Evolutionary conservation across 148 eudicot species (phyloP), one percentile per base, ranked within the genome.

Genomic region (Nepenthes gracilis): DNA sequence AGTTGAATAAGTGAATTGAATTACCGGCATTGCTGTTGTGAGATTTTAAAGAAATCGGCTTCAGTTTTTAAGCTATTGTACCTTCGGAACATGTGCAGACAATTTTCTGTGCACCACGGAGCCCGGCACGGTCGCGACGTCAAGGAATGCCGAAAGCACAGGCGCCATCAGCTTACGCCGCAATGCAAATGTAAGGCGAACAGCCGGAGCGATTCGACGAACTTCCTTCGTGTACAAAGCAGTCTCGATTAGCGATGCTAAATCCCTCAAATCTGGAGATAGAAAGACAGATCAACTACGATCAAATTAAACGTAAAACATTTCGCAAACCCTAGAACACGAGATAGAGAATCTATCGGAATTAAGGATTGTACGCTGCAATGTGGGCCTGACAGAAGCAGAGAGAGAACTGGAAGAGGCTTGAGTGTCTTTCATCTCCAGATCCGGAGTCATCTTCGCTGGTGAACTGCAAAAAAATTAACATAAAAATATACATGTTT

Each of bases 391-490:
- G 56, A 65, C 75, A 50, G 75, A 54, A 1, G 85, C 68, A 4
- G 90, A 62, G 36, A 72, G 63, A 36, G 90, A 80, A 72, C 80
- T 78, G 48, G 96, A 82, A 47, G 73, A 79, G 53, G 81, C 82
- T 36, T 77, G 76, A 57, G 77, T 82, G 51, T 86, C 93, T 54
- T 83, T 86, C 96, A 88, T 88, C 66, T 88, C 96, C 76, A 87
- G 86, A 73, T 87, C 88, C 76, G 81, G 83, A 69, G 96, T 80
- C 96, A 85, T 85, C 53, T 74, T 78, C n/a, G n/a, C 34, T 35
- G 2, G 5, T 7, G 6, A n/a, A 7, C 5, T 13, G 4, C 45
- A 40, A 40, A 40, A 40, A 4, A 40, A 23, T 23, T 23, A 23
- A 23, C 23, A 23, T 23, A 40, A 40, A 40, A 40, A 4, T 3